These are phyloP conservation scores for Pelargonium citronellum DNA, from an alignment of 441 rosid species.

Conservation along the genomic window DNA sequence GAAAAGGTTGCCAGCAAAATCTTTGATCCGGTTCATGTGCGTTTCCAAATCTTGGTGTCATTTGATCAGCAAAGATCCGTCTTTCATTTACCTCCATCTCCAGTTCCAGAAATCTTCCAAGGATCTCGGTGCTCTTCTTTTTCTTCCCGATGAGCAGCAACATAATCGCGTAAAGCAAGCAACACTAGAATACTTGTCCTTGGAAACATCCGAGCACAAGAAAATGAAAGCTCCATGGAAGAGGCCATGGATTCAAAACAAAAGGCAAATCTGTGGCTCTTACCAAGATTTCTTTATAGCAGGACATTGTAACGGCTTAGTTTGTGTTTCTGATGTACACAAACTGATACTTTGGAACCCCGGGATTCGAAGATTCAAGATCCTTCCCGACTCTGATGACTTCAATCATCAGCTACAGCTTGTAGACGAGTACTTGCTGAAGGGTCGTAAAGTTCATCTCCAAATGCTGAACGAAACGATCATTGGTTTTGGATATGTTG, in stretches of 20 bases:
- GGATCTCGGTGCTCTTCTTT: not conserved
- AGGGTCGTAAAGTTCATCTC: not conserved
- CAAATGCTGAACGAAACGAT: not conserved
- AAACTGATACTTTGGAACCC: not conserved
- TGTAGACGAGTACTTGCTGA: too few relatives aligned
- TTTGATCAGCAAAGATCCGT: conserved; percentile 3
- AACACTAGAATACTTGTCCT: not conserved
- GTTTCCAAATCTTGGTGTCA: conserved; percentile 2
- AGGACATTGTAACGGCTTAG: conserved; percentile 1
- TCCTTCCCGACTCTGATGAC: conserved; percentile 2
- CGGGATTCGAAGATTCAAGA: not conserved
- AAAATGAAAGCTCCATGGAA: not conserved
- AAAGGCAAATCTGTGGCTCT: not conserved
- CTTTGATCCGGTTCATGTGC: not conserved
- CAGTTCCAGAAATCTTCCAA: not conserved
- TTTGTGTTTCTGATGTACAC: not conserved
- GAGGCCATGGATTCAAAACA: not conserved
- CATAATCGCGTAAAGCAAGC: not conserved
- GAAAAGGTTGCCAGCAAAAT: conserved; percentile 3
- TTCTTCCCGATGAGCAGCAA: not conserved
- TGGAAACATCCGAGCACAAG: not conserved
- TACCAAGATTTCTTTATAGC: not conserved
- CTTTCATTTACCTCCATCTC: not conserved
- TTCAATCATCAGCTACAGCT: not conserved
- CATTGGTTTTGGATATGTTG: not conserved